Conservation (phyloP, 768 basidiomycete genomes). For the Rhodotorula babjevae region DNA sequence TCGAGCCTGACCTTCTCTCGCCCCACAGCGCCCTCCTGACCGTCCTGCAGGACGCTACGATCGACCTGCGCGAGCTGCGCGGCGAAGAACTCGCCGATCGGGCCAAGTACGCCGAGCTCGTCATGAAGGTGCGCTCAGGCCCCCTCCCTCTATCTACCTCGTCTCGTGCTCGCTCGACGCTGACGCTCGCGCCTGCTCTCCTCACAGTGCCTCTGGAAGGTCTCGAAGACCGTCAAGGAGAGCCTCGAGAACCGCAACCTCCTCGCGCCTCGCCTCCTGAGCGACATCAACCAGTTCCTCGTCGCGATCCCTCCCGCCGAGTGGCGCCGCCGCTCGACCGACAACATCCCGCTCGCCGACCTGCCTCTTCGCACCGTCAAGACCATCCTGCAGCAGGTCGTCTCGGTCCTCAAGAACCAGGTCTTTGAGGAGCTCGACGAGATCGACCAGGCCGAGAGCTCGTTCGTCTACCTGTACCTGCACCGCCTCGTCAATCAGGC, state of each 20-base stretch:
- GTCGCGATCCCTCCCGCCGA: conserved; percentile 91
- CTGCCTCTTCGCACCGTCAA: conserved; percentile 98
- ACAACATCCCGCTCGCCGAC: conserved; percentile 89
- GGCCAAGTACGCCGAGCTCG: conserved; percentile 48
- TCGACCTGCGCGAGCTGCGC: conserved; percentile 65
- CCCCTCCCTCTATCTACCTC: too few relatives aligned
- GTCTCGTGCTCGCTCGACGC: not conserved
- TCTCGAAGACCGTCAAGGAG: conserved; percentile 88
- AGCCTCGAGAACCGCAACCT: conserved; percentile 74
- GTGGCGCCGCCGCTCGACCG: conserved; percentile 86
- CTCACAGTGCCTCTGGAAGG: conserved; percentile 95
- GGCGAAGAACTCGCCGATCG: conserved; percentile 86
- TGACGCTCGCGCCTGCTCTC: conserved; percentile 46
- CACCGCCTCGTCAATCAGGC: conserved; percentile 33
- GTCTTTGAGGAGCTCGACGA: conserved; percentile 85
- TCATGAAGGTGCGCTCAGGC: conserved; percentile 41
- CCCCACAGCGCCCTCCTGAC: conserved; percentile 67
- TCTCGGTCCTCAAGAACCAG: conserved; percentile 83
- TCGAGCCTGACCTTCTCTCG: conserved; percentile 47
- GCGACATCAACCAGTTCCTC: conserved; percentile 87
- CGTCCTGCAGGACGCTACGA: conserved; percentile 52
- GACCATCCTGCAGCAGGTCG: conserved; percentile 94
- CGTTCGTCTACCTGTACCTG: conserved; percentile 92
- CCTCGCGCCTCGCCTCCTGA: conserved; percentile 81
- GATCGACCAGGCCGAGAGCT: conserved; percentile 95